Evolutionary conservation across 352 stramenopile species (phyloP), one percentile per base, ranked within the genome.

Genomic region (Phytophthora fragariaefolia): DNA sequence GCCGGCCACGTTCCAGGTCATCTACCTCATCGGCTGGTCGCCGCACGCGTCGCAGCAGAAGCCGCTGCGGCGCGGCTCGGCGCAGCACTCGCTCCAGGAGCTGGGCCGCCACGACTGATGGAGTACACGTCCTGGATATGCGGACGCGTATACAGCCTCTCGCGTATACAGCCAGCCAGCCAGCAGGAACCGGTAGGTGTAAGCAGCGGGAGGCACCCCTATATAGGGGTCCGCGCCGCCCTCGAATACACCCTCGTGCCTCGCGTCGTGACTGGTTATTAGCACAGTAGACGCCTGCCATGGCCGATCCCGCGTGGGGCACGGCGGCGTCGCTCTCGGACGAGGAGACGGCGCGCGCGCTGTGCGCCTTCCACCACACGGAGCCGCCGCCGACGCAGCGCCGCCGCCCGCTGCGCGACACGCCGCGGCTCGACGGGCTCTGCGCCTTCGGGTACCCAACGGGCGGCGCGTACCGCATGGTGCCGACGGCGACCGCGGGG

Each of bases 11-110:
- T 98, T 98, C 60, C 94, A 99, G 76, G 80, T 96, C 27, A 97
- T 99, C 36, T 99, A 98, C 83, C 97, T 98, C 62, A 99, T 99
- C 76, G 97, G 97, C 43, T 99, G 97, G 97, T 97, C 94, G 40
- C 96, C 96, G 10, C 90, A 99, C 77, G 83, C 90, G 22, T 98
- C 91, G 28, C 97, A 99, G 77, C 97, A 93, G 63, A 83, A 97
- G 69, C 96, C 97, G 0, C 76, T 96, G 68, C 80, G 80, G 50
- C 85, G 91, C 7, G 93, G 92, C 18, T 85, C 85, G 1, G 89
- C 89, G 1, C 76, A 92, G 64, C 74, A 79, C 32, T 96, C 88
- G 15, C 73, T 96, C 51, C 91, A 93, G 60, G 71, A 96, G 51
- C 71, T 95, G 6, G 73, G n/a, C 34, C 13, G 78, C 0, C 72